phyloP scores from a whole-genome alignment of 345 rosid genomes.

The Eucalyptus cloeziana region DNA sequence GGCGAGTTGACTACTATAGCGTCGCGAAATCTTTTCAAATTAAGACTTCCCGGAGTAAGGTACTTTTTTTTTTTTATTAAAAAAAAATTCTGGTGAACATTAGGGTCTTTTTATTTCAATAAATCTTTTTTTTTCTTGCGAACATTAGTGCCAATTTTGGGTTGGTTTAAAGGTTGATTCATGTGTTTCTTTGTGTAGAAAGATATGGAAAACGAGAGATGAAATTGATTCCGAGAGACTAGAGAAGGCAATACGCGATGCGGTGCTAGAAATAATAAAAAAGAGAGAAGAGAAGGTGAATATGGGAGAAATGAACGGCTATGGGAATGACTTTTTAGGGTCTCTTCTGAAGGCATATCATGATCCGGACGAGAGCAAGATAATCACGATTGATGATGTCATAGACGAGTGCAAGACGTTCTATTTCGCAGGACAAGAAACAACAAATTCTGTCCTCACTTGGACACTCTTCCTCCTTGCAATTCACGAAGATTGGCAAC shows the following conservation, averaged over 20 bases:
- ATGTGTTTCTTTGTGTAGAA: neutral
- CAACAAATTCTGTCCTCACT: constrained; percentile 8
- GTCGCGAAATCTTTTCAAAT: neutral
- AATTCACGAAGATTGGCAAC: constrained; percentile 24
- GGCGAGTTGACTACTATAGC: neutral
- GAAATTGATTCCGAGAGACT: constrained; percentile 2
- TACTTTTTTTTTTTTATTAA: neutral
- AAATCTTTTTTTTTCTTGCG: neutral
- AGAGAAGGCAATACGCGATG: neutral
- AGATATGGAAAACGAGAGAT: neutral
- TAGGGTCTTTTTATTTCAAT: too few species aligned
- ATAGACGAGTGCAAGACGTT: constrained; percentile 35
- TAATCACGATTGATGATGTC: neutral
- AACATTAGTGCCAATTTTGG: neutral
- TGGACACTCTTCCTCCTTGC: constrained; percentile 29
- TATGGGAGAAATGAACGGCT: neutral
- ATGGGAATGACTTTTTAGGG: constrained; percentile 15
- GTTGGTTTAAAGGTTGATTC: neutral
- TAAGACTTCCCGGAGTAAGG: constrained; percentile 13
- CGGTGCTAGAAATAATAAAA: neutral
- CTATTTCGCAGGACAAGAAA: constrained; percentile 24
- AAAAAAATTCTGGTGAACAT: neutral
- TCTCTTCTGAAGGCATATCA: constrained; percentile 1
- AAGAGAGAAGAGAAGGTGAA: constrained; percentile 3
- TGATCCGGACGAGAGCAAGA: neutral